Percentiles rank a stretch among this genome's conserved stretches.
phyloP scores from a whole-genome alignment of 2,329 filamentous ascomycete genomes.

The Scytalidium lignicola region DNA sequence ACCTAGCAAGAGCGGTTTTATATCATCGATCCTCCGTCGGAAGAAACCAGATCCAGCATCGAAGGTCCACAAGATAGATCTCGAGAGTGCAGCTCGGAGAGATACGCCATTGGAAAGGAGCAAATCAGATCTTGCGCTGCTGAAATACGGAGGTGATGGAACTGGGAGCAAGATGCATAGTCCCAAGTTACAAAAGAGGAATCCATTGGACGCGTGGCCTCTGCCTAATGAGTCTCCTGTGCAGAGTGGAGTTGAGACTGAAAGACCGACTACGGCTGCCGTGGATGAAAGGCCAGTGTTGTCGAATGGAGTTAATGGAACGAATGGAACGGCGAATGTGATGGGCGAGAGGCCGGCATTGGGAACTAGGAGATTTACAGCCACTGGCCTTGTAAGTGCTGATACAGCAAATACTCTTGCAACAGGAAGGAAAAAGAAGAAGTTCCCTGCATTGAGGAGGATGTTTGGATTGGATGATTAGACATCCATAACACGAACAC shows the following conservation, averaged over 20 bases:
- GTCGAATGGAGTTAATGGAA: slow-evolving; percentile 6
- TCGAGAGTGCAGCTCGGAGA: slow-evolving; percentile 54
- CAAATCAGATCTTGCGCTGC: slow-evolving; percentile 43
- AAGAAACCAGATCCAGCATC: slow-evolving; percentile 49
- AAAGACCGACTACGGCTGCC: slow-evolving; percentile 18
- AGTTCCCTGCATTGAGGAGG: slow-evolving; percentile 60
- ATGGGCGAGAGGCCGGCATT: slow-evolving; percentile 13
- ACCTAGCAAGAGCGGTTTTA: slow-evolving; percentile 42
- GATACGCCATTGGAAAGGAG: slow-evolving; percentile 59
- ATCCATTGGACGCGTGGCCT: slow-evolving; percentile 43
- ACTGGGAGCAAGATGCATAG: slow-evolving; percentile 15
- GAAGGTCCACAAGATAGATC: slow-evolving; percentile 49
- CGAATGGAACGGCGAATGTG: not conserved
- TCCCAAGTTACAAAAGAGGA: slow-evolving; percentile 43
- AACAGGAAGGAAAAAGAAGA: slow-evolving; percentile 51
- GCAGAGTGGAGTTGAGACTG: slow-evolving; percentile 25
- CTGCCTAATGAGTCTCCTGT: slow-evolving; percentile 30
- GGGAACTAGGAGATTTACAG: slow-evolving; percentile 19
- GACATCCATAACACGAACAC: not conserved
- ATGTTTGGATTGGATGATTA: slow-evolving; percentile 58
- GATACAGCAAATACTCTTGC: slow-evolving; percentile 7
- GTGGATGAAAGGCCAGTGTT: slow-evolving; percentile 7
- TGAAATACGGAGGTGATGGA: slow-evolving; percentile 27
- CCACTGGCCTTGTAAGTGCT: slow-evolving; percentile 16
- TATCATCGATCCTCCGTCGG: slow-evolving; percentile 55